Evolutionary conservation across 129 eudicot species (phyloP), one percentile per base, ranked within the genome.

Genomic region (Arctium minus): DNA sequence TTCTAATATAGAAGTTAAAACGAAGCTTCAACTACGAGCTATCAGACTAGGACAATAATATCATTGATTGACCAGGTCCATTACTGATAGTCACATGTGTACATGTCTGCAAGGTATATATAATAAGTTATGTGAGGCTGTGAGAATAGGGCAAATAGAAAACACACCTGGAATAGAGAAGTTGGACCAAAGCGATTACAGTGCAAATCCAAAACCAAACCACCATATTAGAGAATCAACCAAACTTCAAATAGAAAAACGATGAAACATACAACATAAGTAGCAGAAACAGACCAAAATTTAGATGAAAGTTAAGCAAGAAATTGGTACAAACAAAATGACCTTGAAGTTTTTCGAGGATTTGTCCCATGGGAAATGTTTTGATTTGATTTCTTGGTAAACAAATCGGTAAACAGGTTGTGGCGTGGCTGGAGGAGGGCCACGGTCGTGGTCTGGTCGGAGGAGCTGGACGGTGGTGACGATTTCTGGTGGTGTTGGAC

Each of bases 161-260:
- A 22, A 76, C 77, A 53, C 70, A 93, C 99, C 94, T 93, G 95
- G 81, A 89, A 90, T 30, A 96, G 86, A 80, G 99, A 89, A 75
- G 96, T 83, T 46, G 97, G 96, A 73, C 99, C 98, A 86, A 96
- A 93, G 80, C 85, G 87, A 88, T 93, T 96, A 78, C 79, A 76
- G 83, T 96, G 99, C 86, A 96, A 84, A 92, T 96, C 97, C 81
- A 96, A 87, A 56, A 88, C 87, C 78, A 96, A 85, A 81, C 94
- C 93, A 79, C 99, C 97, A 77, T 91, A 89, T 22, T 22, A 22
- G 27, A 22, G 27, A 22, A 22, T 22, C 6, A 27, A 56, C 40
- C n/a, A 1, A 60, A 56, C 12, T 37, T 73, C 39, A 60, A 64
- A 64, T 64, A 6, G 12, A 18, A 27, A 50, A 27, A 64, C 4